Percentiles rank a stretch among this genome's conserved stretches.
phyloP scores from a whole-genome alignment of 352 stramenopile genomes.

The Phytophthora megakarya region DNA sequence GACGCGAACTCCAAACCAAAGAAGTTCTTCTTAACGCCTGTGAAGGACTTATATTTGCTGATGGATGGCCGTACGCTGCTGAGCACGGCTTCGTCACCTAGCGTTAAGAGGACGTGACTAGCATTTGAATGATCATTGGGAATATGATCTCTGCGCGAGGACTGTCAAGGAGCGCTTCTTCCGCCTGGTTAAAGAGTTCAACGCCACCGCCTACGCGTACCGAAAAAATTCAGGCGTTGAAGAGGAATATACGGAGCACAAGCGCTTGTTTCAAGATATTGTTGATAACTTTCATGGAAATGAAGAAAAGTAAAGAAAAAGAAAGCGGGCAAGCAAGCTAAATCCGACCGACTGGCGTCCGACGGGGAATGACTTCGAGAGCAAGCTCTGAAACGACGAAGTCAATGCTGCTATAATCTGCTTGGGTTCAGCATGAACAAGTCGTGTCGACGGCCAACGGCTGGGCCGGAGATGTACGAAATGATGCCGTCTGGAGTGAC shows the following conservation, averaged over 20 bases:
- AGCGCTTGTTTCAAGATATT: constrained; percentile 9
- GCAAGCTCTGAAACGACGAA: constrained; percentile 4
- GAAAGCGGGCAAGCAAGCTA: background rate
- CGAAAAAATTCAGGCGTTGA: constrained; percentile 6
- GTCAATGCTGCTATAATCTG: constrained; percentile 2
- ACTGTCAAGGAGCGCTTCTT: constrained; percentile 13
- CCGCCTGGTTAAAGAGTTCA: constrained; percentile 10
- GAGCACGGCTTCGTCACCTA: constrained; percentile 1
- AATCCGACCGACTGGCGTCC: background rate
- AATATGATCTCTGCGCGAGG: background rate
- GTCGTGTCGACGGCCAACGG: constrained; percentile 7
- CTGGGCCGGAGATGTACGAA: constrained; percentile 2
- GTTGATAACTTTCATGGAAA: no score
- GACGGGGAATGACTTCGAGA: background rate
- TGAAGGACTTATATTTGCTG: constrained; percentile 2
- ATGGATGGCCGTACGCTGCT: background rate
- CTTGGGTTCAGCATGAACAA: constrained; percentile 20
- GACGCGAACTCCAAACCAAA: background rate
- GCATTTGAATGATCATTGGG: constrained; percentile 9
- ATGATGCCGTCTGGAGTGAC: constrained; percentile 13
- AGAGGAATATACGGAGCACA: constrained; percentile 13
- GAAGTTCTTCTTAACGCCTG: constrained; percentile 2
- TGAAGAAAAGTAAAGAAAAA: background rate
- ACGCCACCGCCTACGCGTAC: background rate
- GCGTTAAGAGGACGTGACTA: background rate